Evolutionary conservation across 306 rosid genomes (phyloP), one percentile per base, ranked within the genome.

Genomic region (Vicia villosa): DNA sequence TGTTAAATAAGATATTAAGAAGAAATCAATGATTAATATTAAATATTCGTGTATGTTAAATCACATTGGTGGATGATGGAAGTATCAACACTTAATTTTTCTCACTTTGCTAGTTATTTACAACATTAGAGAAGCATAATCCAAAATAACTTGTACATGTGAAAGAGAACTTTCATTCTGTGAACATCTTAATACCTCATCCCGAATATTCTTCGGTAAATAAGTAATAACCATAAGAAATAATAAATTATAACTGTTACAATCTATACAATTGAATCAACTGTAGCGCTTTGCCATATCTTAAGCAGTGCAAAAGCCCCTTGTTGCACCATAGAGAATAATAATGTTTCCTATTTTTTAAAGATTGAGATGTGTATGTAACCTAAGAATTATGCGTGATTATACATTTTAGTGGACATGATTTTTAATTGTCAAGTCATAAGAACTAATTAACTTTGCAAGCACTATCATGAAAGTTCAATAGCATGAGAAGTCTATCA

Each of bases 241-340:
- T 63, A 30, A 61, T 74, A 74, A 64, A 38, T 28, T 52, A 40
- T 40, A 55, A 19, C 17, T 15, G 9, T 74, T 52, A 32, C 59
- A 42, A 14, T 36, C 26, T 42, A 34, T 15, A 62, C 71, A 54
- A 10, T 20, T 60, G 66, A 43, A 58, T 78, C 68, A 79, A 62
- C 69, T 2, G 92, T 63, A 38, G 88, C 96, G 14, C 96, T 81
- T 83, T 94, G 98, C 98, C 98, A 94, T 75, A 90, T 88, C 85
- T 90, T 90, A 26, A 88, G 78, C 86, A 90, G 98, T 7, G 98
- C 92, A 74, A 94, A 94, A 42, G 97, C 98, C 72, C 98, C 98
- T 81, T 90, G 97, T 97, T 93, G 85, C 72, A 38, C 72, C 56
- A 17, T 70, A 70, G 73, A 58, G 63, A n/a, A n/a, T n/a, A n/a